phyloP scores from a whole-genome alignment of 1,284 basidiomycete species.

The Cryptococcus jaspeensis region DNA sequence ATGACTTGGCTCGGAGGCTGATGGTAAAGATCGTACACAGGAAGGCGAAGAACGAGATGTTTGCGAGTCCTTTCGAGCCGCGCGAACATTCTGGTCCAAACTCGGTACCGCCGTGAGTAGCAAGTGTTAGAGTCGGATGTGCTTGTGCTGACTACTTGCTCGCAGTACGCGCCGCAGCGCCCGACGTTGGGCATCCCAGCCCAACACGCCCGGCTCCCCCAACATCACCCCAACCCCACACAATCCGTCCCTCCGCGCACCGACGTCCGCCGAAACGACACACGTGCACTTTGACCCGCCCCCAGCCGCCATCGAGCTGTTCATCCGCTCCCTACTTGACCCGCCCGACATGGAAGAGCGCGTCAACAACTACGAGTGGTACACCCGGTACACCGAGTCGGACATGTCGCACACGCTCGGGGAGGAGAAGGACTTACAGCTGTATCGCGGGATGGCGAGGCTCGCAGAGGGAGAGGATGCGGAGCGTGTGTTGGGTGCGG shows the following conservation, averaged over 20 bases:
- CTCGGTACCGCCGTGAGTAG: conserved; percentile 9
- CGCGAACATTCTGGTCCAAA: conserved; percentile 19
- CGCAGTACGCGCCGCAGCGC: conserved; percentile 29
- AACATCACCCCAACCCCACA: not conserved
- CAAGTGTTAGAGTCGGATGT: not conserved
- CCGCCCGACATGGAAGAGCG: conserved; percentile 56
- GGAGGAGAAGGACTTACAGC: conserved; percentile 52
- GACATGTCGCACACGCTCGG: conserved; percentile 37
- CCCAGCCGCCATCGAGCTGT: not conserved
- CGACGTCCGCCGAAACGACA: conserved; percentile 35
- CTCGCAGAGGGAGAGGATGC: conserved; percentile 41
- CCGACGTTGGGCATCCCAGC: conserved; percentile 34
- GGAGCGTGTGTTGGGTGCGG: conserved; percentile 19
- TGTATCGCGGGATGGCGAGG: conserved; percentile 47
- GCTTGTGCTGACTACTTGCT: not conserved
- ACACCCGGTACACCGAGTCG: conserved; percentile 52
- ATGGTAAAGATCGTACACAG: conserved; percentile 6
- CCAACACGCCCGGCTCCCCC: conserved; percentile 13
- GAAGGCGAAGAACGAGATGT: conserved; percentile 37
- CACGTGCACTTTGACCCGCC: conserved; percentile 28
- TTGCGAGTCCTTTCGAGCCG: conserved; percentile 46
- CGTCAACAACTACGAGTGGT: conserved; percentile 76
- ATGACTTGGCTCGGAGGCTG: not conserved
- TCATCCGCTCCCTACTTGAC: conserved; percentile 55
- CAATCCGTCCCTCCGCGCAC: conserved; percentile 5